Conservation (phyloP, 2,329 filamentous ascomycete genomes). For the Xylariaceae sp. region DNA sequence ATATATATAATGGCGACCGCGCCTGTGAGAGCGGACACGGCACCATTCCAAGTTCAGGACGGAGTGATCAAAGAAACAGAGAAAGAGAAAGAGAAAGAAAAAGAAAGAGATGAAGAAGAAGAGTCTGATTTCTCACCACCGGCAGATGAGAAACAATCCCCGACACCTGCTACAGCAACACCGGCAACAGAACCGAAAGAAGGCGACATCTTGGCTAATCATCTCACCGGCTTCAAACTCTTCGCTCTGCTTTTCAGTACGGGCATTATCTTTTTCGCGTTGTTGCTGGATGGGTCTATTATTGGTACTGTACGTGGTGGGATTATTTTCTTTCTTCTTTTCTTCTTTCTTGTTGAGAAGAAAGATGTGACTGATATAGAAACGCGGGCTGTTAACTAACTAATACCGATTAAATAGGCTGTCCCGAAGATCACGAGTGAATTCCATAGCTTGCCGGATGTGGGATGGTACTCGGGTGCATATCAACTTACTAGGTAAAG, state of each 20-base stretch:
- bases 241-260: conserved; percentile 30
- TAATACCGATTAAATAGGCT: conserved; percentile 29
- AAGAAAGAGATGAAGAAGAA: too few relatives aligned
- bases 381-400: neutral
- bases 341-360: neutral
- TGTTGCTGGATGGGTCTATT: conserved; percentile 49
- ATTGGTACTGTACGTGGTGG: conserved; percentile 41
- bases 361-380: neutral
- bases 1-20: too few relatives aligned
- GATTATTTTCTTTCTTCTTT: too few relatives aligned
- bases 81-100: too few relatives aligned
- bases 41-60: too few relatives aligned
- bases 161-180: neutral
- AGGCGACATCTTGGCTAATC: conserved; percentile 21
- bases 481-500: conserved; percentile 42
- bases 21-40: too few relatives aligned
- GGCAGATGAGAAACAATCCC: neutral
- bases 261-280: conserved; percentile 36
- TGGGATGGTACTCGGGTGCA: conserved; percentile 51
- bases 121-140: too few relatives aligned
- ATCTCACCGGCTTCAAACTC: conserved; percentile 27
- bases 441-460: conserved; percentile 45
- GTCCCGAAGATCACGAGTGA: conserved; percentile 46
- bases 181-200: conserved; percentile 12
- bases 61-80: too few relatives aligned